These are phyloP conservation scores for Adenanthera pavonina DNA, from an alignment of 306 rosid genomes.

Conservation along the genomic window DNA sequence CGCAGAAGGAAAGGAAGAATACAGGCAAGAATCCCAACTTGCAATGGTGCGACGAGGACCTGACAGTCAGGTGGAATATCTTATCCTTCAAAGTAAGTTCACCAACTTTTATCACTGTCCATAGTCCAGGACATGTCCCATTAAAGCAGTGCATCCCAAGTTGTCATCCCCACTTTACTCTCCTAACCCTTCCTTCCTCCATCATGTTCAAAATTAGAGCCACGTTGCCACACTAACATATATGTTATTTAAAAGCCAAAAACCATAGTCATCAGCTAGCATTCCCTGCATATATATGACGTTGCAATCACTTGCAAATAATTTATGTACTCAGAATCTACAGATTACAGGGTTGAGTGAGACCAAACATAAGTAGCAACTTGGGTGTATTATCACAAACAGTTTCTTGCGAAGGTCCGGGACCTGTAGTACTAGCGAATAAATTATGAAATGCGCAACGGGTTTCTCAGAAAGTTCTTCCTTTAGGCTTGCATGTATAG, in stretches of 20 bases:
- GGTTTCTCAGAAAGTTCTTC: neutral
- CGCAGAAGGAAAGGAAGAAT: neutral
- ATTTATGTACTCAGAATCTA: neutral
- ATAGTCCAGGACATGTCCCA: slow-evolving; percentile 33
- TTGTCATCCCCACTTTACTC: slow-evolving; percentile 34
- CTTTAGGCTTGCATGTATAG: neutral
- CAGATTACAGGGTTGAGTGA: neutral
- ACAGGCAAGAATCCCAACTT: slow-evolving; percentile 31
- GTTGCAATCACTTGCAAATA: neutral
- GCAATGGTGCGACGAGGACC: slow-evolving; percentile 45
- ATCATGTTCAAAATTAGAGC: slow-evolving; percentile 43
- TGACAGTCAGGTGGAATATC: slow-evolving; percentile 51
- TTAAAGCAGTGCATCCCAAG: slow-evolving; percentile 47
- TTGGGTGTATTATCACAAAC: neutral
- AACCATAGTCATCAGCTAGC: neutral
- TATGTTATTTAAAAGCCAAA: neutral
- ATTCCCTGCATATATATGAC: neutral
- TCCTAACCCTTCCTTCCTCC: slow-evolving; percentile 50
- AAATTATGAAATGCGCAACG: neutral
- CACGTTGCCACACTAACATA: neutral
- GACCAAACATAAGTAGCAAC: neutral
- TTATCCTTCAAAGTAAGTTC: slow-evolving; percentile 43
- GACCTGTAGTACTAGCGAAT: neutral
- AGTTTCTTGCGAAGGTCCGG: neutral
- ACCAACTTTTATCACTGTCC: slow-evolving; percentile 39